A percentile compares a stretch with the other conserved stretches of the same genome.
phyloP scores from a whole-genome alignment of 805 yeast species.

The Yarrowia sp. region DNA sequence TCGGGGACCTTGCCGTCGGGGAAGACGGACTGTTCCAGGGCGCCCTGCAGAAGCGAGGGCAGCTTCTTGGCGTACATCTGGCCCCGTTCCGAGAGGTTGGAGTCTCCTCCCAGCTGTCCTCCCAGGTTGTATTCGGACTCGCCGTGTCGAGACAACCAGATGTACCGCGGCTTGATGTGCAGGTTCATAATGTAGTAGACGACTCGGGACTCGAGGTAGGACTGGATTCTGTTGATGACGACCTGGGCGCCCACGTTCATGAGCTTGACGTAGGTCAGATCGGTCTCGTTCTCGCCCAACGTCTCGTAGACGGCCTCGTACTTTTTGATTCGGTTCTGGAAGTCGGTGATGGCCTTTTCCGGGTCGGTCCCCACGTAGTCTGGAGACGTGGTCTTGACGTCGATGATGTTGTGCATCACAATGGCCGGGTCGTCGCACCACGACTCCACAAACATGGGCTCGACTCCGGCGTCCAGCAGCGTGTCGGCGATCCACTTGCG shows the following conservation, averaged over 20 bases:
- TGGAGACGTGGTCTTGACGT: slow-evolving; percentile 86
- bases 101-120: slow-evolving; percentile 96
- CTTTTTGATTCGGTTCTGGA: slow-evolving; percentile 71
- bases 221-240: slow-evolving; percentile 83
- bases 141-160: slow-evolving; percentile 96
- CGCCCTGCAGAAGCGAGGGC: slow-evolving; percentile 74
- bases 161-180: slow-evolving; percentile 88
- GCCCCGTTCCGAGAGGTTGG: slow-evolving; percentile 83
- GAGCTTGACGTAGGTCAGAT: slow-evolving; percentile 83
- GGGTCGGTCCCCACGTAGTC: slow-evolving; percentile 75
- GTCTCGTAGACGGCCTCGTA: slow-evolving; percentile 83
- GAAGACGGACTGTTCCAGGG: slow-evolving; percentile 49
- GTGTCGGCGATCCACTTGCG: slow-evolving; percentile 64
- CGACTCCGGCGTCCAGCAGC: slow-evolving; percentile 62
- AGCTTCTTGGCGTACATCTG: slow-evolving; percentile 80
- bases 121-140: slow-evolving; percentile 90
- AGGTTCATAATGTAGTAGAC: slow-evolving; percentile 96
- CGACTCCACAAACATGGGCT: slow-evolving; percentile 91
- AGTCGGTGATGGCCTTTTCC: slow-evolving; percentile 74
- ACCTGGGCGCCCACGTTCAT: slow-evolving; percentile 89
- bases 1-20: slow-evolving; percentile 54
- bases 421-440: slow-evolving; percentile 85
- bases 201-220: slow-evolving; percentile 88
- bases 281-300: slow-evolving; percentile 60
- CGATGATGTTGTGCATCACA: slow-evolving; percentile 78